A percentile compares a stretch with the other conserved stretches of the same genome.
phyloP scores from a whole-genome alignment of 352 stramenopile genomes.

The Phytophthora vignae region DNA sequence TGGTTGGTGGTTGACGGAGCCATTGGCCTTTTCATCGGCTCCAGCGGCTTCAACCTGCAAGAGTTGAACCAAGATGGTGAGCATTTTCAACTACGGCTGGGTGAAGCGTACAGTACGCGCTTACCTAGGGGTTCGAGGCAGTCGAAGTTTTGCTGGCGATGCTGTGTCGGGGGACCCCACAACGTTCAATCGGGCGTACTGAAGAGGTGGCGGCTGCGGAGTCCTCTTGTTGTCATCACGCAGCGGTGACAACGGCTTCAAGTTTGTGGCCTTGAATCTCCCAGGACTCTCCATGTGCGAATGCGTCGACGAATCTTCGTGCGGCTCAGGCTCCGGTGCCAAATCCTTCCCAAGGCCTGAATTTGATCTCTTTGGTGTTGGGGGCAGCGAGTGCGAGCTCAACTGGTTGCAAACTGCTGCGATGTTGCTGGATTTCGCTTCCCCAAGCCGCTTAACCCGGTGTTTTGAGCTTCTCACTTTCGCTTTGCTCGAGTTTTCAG shows the following conservation, averaged over 20 bases:
- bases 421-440: not conserved
- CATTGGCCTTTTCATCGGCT: conserved; percentile 32
- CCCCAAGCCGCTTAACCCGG: conserved; percentile 7
- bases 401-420: conserved; percentile 22
- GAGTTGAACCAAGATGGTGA: conserved; percentile 9
- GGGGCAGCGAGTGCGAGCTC: conserved; percentile 8
- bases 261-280: conserved; percentile 7
- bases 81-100: not conserved
- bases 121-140: conserved; percentile 37
- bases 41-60: conserved; percentile 52
- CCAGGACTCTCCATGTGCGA: conserved; percentile 22
- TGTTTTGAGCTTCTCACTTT: conserved; percentile 24
- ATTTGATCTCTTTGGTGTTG: conserved; percentile 7
- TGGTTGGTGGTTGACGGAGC: conserved; percentile 32
- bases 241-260: conserved; percentile 6
- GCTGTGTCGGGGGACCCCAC: conserved; percentile 6
- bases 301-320: conserved; percentile 29
- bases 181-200: conserved; percentile 13
- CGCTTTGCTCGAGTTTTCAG: conserved; percentile 1
- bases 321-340: conserved; percentile 29
- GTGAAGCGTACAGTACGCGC: not conserved
- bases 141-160: conserved; percentile 18
- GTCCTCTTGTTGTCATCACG: conserved; percentile 6
- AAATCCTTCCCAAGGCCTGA: conserved; percentile 7
- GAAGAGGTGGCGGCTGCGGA: conserved; percentile 6